phyloP scores from a whole-genome alignment of 495 filamentous ascomycete species.

The Trichocladium uniseriatum region DNA sequence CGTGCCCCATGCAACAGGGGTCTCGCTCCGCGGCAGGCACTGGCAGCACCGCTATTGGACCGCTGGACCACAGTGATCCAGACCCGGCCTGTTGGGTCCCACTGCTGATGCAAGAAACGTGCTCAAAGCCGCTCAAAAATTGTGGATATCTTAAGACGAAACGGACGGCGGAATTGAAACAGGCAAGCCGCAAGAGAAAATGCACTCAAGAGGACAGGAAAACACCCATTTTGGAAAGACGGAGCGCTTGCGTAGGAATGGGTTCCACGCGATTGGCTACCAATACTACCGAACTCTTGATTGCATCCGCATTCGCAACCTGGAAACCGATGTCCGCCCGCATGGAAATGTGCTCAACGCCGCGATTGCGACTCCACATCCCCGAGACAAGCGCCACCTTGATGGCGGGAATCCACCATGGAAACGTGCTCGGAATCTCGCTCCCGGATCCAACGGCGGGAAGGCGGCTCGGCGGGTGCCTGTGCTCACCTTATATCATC shows the following conservation, averaged over 20 bases:
- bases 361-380: neutral
- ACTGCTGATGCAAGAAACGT: constrained; percentile 14
- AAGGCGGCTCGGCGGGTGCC: too few relatives aligned
- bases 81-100: constrained; percentile 3
- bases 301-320: too few relatives aligned
- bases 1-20: neutral
- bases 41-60: neutral
- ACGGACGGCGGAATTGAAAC: neutral
- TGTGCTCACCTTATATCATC: too few relatives aligned
- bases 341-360: neutral
- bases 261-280: neutral
- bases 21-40: neutral
- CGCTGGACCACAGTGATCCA: neutral
- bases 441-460: neutral
- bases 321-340: neutral
- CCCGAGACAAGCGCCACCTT: too few relatives aligned
- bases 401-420: neutral
- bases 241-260: neutral
- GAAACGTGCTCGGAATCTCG: neutral
- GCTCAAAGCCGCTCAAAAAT: constrained; percentile 21
- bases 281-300: too few relatives aligned
- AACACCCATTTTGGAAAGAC: too few relatives aligned
- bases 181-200: neutral
- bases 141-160: neutral
- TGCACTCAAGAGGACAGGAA: too few relatives aligned